Evolutionary conservation across 2,329 filamentous ascomycete species (phyloP), one percentile per base, ranked within the genome.

Genomic region (Trichoderma semiorbis): DNA sequence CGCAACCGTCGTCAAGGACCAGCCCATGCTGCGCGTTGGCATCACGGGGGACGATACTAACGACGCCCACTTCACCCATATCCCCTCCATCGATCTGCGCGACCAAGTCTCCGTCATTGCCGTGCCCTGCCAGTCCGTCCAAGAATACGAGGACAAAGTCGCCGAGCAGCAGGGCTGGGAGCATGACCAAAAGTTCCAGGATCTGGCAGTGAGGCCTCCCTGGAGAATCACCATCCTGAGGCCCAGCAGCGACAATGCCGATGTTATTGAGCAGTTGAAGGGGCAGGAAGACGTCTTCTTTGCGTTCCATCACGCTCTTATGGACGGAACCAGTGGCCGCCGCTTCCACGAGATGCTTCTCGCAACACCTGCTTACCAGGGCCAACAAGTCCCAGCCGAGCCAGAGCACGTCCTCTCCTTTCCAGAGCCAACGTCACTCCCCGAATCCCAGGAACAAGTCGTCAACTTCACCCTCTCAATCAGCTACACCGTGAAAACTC

Each of bases 301-400:
- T 73, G 80, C 82, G 6, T 86, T 81, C 39, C 88, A 90, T 73
- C 88, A 90, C 74, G 80, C 83, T 0, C 79, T 89, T 21, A 81
- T 82, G 28, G 88, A 90, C 73, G 88, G 88, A 1, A 79, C 82
- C 14, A 84, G 84, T 73, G 84, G 83, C 0, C 78, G 79, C 32
- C 75, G 82, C 2, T 88, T 90, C 73, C 88, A 90, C 73, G 77
- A 81, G 34, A 78, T 81, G 2, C 78, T 90, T 0, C 80, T 86
- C 5, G 74, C 78, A 3, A 82, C 85, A 5, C 78, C 89, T 3
- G 83, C 81, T 70, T 16, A 36, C 55, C 24, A 21, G 50, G 12
- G 47, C 62, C 16, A 71, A 28, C 16, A 34, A 32, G 12, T 12
- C 62, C 24, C 47, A 24, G 32, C 43, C 26, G 28, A 47, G 8